Conservation (phyloP, 1,284 basidiomycete species). For the Butyriboletus appendiculatus region DNA sequence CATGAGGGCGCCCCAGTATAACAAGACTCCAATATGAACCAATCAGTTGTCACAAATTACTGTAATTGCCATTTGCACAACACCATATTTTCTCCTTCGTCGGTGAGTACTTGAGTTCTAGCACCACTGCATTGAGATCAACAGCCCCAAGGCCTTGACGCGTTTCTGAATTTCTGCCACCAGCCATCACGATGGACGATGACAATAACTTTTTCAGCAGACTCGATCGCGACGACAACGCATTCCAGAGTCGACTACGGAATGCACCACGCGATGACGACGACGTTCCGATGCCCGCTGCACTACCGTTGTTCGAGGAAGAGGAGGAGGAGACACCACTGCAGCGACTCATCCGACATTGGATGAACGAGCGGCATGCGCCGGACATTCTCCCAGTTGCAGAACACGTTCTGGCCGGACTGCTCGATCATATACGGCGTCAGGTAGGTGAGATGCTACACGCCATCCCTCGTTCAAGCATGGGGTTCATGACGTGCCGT, state of each 20-base stretch:
- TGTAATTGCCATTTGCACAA: not conserved
- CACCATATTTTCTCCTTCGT: not conserved
- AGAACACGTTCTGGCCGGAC: constrained; percentile 66
- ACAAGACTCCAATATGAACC: not conserved
- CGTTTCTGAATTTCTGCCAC: not conserved
- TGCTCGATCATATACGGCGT: constrained; percentile 83
- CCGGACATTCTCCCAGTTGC: constrained; percentile 79
- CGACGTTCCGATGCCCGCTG: constrained; percentile 21
- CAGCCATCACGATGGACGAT: constrained; percentile 23
- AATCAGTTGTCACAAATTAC: too few relatives aligned
- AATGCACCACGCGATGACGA: constrained; percentile 26
- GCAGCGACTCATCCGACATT: constrained; percentile 71
- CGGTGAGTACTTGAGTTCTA: not conserved
- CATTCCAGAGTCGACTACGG: constrained; percentile 33
- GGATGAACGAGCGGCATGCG: constrained; percentile 86
- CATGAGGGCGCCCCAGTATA: not conserved
- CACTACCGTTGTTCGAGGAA: constrained; percentile 19
- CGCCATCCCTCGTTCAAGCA: constrained; percentile 8
- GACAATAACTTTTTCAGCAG: constrained; percentile 32
- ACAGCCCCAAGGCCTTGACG: not conserved
- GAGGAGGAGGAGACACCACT: constrained; percentile 45
- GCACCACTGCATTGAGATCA: not conserved
- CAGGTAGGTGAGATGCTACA: constrained; percentile 61
- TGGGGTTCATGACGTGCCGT: not conserved
- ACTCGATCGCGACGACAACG: constrained; percentile 17